phyloP scores from a whole-genome alignment of 2,329 filamentous ascomycete species.

The Aspergillus sojae region DNA sequence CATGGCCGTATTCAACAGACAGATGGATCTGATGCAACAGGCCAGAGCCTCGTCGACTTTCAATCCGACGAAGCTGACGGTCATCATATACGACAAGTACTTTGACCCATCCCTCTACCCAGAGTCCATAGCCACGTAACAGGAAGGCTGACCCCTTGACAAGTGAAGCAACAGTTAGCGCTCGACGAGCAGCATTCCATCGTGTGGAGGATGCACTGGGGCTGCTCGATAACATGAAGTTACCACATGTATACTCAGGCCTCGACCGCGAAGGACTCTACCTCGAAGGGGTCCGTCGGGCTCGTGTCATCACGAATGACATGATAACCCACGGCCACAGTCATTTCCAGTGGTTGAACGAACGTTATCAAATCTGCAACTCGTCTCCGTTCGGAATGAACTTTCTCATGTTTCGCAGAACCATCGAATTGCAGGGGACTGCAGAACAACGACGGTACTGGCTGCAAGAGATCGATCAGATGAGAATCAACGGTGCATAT shows the following conservation, averaged over 20 bases:
- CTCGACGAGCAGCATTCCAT: constrained; percentile 7
- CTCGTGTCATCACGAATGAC: constrained; percentile 1
- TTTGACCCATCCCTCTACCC: not conserved
- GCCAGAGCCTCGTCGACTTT: not conserved
- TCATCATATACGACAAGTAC: not conserved
- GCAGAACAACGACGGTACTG: constrained; percentile 52
- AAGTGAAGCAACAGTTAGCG: not conserved
- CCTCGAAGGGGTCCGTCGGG: constrained; percentile 3
- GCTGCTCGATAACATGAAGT: constrained; percentile 4
- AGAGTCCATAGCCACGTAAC: no score
- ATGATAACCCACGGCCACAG: constrained; percentile 5
- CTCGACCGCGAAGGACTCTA: constrained; percentile 6
- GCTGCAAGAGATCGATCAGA: constrained; percentile 53
- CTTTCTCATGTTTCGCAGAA: constrained; percentile 51
- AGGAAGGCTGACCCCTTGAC: not conserved
- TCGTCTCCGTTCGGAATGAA: constrained; percentile 10
- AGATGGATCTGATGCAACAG: not conserved
- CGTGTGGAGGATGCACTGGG: constrained; percentile 4
- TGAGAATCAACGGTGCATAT: constrained; percentile 55
- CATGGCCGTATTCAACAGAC: not conserved
- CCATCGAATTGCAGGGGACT: constrained; percentile 52
- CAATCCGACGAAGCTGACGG: not conserved
- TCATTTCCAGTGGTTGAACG: constrained; percentile 7
- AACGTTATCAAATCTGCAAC: constrained; percentile 8
- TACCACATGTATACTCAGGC: constrained; percentile 4